phyloP scores from a whole-genome alignment of 2,329 filamentous ascomycete genomes.

The Fusarium oxysporum region DNA sequence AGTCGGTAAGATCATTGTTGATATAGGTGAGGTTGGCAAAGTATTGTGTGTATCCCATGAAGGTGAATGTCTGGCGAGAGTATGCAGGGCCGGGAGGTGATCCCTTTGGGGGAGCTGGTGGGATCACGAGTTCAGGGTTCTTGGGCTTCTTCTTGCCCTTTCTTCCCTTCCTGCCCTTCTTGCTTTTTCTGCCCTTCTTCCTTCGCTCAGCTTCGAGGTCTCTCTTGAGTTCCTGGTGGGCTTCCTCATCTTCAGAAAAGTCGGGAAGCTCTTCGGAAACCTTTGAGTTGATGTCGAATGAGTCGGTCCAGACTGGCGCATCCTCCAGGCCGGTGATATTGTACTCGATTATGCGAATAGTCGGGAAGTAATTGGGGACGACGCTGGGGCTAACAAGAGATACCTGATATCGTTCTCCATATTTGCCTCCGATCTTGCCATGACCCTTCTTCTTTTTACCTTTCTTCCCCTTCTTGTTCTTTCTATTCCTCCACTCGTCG shows the following conservation, averaged over 20 bases:
- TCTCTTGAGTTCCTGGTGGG: slow-evolving; percentile 46
- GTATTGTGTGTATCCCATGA: slow-evolving; percentile 88
- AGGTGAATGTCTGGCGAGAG: slow-evolving; percentile 82
- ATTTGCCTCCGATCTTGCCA: slow-evolving; percentile 78
- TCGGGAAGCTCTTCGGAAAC: slow-evolving; percentile 10
- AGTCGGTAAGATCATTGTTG: slow-evolving; percentile 74
- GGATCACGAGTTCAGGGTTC: slow-evolving; percentile 72
- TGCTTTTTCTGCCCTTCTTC: slow-evolving; percentile 53
- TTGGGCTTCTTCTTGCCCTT: slow-evolving; percentile 61
- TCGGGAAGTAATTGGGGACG: slow-evolving; percentile 93
- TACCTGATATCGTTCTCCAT: slow-evolving; percentile 86
- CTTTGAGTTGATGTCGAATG: slow-evolving; percentile 31
- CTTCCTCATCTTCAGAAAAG: slow-evolving; percentile 38
- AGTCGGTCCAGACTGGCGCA: slow-evolving; percentile 58
- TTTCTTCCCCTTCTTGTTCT: slow-evolving; percentile 47
- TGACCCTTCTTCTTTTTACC: slow-evolving; percentile 64
- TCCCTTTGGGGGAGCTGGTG: slow-evolving; percentile 77
- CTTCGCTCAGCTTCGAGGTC: slow-evolving; percentile 45
- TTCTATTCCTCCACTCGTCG: slow-evolving; percentile 28
- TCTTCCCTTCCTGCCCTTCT: slow-evolving; percentile 59
- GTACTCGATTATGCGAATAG: slow-evolving; percentile 91
- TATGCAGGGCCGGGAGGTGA: slow-evolving; percentile 89
- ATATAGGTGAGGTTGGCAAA: slow-evolving; percentile 93
- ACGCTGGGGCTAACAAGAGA: slow-evolving; percentile 86
- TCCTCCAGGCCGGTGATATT: slow-evolving; percentile 84